Evolutionary conservation across 2,329 filamentous ascomycete genomes (phyloP), one percentile per base, ranked within the genome.

Genomic region (Rhynchosporium graminicola): DNA sequence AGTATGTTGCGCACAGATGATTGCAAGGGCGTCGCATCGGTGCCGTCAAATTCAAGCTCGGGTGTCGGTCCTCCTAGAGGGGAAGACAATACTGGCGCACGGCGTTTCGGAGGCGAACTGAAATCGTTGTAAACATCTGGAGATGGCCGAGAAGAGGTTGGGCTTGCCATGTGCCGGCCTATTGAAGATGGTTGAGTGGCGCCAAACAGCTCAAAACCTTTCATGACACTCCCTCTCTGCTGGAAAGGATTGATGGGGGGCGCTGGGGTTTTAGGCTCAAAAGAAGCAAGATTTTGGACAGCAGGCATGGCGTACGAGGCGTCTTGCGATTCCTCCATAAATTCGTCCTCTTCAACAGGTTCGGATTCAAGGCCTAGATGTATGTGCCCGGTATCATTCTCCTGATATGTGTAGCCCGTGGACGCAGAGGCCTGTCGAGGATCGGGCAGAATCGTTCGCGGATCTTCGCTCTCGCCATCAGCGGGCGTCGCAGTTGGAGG

Each of bases 181-280:
- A 70, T 59, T 3, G 72, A 73, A 9, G 72, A 73, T 13, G 70
- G 67, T 47, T 74, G 72, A 2, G 72, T 74, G 3, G 72, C 71
- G 33, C 66, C 63, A 62, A 74, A 74, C 52, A 74, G 61, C 28
- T 73, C 70, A 15, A 63, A 31, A 4, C 54, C 64, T 38, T 71
- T 72, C 59, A 74, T 61, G 4, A 74, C 69, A 46, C 66, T 71
- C 2, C 72, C 72, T 50, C 67, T 73, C 0, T 69, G 60, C 3
- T 43, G 59, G 42, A 74, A 74, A n/a, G 72, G 72, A 56, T 74
- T 74, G 40, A 69, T 46, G 1, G 67, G 61, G 15, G 68, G 64
- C 26, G 68, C 72, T 15, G 72, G 72, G 8, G 72, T 74, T 46
- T 72, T 61, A 20, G 72, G 72, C 38, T 71, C 69, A 28, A 63